Evolutionary conservation across 1,284 basidiomycete genomes (phyloP).

Genomic region (Ustilago hordei): DNA sequence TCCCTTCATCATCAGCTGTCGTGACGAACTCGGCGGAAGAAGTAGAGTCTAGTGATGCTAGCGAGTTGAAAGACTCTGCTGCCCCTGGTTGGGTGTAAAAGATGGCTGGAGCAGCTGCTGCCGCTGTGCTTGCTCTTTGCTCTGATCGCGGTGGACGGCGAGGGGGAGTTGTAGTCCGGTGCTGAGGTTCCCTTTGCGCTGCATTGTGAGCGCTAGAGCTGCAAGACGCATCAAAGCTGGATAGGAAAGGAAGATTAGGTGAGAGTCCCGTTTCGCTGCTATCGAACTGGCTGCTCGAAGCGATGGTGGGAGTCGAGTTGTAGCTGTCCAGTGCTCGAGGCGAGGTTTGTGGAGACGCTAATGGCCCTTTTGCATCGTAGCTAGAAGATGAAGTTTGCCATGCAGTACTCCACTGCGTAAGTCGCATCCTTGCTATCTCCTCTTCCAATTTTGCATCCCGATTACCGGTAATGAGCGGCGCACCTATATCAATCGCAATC

Average conservation of each 20-base stretch:
- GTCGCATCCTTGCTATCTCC: conserved; percentile 17
- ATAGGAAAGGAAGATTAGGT: background rate
- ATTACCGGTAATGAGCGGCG: conserved; percentile 36
- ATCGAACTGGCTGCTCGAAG: conserved; percentile 19
- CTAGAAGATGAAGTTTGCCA: background rate
- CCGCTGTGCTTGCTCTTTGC: background rate
- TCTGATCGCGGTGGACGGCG: conserved; percentile 14
- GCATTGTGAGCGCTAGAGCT: background rate
- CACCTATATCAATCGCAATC: conserved; percentile 20
- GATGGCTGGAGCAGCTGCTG: conserved; percentile 15
- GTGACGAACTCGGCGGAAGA: conserved; percentile 18
- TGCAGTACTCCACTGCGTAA: conserved; percentile 27
- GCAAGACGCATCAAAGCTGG: background rate
- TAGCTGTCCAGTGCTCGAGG: conserved; percentile 13
- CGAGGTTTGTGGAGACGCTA: too few species aligned
- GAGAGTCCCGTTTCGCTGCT: conserved; percentile 7
- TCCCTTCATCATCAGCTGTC: conserved; percentile 21
- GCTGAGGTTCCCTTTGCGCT: background rate
- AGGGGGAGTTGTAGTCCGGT: background rate
- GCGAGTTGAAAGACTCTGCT: conserved; percentile 29
- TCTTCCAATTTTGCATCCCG: conserved; percentile 43
- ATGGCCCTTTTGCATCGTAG: too few species aligned
- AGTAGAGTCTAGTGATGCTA: conserved; percentile 25
- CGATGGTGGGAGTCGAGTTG: conserved; percentile 25
- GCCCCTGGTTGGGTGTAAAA: conserved; percentile 33